Percentiles rank a stretch among this genome's conserved stretches.
phyloP scores from a whole-genome alignment of 495 filamentous ascomycete species.

The Aspergillus hancockii region DNA sequence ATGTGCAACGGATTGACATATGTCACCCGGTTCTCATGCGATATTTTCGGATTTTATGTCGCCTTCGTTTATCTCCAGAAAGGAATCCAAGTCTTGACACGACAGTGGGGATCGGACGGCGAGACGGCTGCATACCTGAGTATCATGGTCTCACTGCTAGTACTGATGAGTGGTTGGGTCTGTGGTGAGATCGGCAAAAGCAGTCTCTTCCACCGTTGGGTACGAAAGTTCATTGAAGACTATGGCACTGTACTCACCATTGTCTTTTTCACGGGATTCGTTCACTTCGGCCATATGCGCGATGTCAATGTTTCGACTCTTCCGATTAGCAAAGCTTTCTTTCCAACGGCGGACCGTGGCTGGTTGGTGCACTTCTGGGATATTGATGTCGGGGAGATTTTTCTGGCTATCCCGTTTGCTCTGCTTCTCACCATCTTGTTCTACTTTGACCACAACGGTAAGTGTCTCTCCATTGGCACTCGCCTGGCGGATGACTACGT shows the following conservation, averaged over 20 bases:
- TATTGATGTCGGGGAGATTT: conserved; percentile 70
- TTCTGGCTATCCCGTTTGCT: conserved; percentile 86
- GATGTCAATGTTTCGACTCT: conserved; percentile 63
- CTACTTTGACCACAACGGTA: conserved; percentile 90
- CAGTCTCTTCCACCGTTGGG: conserved; percentile 66
- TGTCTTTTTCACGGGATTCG: conserved; percentile 86
- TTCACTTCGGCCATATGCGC: conserved; percentile 78
- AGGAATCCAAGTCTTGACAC: conserved; percentile 75
- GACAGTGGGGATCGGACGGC: conserved; percentile 54
- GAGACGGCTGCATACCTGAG: conserved; percentile 72
- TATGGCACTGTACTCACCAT: conserved; percentile 82
- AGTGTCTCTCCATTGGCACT: not conserved
- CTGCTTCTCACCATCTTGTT: conserved; percentile 85
- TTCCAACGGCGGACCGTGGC: conserved; percentile 71
- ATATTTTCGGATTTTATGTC: conserved; percentile 88
- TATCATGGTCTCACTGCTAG: conserved; percentile 70
- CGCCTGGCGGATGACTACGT: conserved; percentile 8
- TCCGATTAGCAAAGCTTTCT: conserved; percentile 76
- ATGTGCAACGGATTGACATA: conserved; percentile 77
- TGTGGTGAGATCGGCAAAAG: conserved; percentile 70
- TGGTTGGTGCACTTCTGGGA: conserved; percentile 95
- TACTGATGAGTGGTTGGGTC: conserved; percentile 69
- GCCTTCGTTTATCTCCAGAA: conserved; percentile 86
- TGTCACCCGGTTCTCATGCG: conserved; percentile 82
- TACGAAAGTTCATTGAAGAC: conserved; percentile 79